Evolutionary conservation across 1,139 yeast genomes (phyloP), one percentile per base, ranked within the genome.

Genomic region (Kazachstania sp.): DNA sequence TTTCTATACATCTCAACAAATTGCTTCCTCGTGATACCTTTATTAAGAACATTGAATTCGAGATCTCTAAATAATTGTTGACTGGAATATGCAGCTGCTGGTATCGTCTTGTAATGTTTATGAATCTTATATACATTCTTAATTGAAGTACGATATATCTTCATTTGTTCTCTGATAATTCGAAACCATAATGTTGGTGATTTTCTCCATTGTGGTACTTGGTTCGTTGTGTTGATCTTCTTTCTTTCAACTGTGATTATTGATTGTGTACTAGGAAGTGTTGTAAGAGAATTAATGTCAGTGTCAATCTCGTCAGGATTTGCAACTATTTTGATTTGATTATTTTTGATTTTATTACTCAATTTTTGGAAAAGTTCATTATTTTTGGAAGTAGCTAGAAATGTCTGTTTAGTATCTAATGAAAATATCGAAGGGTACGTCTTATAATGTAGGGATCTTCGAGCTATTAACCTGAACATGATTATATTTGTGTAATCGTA

Each of bases 161-260:
- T 55, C 41, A 60, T 41, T 31, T 59, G 44, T 18, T 49, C 45
- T 26, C 54, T 47, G 5, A 64, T 63, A 9, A 60, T 43, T 20
- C 62, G 49, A 39, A 51, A 47, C 64, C 64, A 61, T 42, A 59
- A 52, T 13, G 56, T 55, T 7, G 55, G 42, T 1, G 57, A 53
- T 34, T 54, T 57, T 36, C 65, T 55, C 66, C 66, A 63, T n/a
- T 44, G 39, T 4, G 55, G 56, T 9, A 61, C 51, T 29, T 51
- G 23, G 53, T 51, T 20, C 19, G 44, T 5, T 55, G 52, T 53
- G 54, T 57, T 3, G 54, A 47, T 3, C 56, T 50, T 29, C 47
- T 53, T 32, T 47, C 44, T 47, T 8, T 32, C 46, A 7, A 26
- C 34, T 9, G 18, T 19, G 16, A 37, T 42, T 13, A 28, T 20